Evolutionary conservation across 2,329 filamentous ascomycete genomes (phyloP).

Genomic region (Nectriaceae sp.): DNA sequence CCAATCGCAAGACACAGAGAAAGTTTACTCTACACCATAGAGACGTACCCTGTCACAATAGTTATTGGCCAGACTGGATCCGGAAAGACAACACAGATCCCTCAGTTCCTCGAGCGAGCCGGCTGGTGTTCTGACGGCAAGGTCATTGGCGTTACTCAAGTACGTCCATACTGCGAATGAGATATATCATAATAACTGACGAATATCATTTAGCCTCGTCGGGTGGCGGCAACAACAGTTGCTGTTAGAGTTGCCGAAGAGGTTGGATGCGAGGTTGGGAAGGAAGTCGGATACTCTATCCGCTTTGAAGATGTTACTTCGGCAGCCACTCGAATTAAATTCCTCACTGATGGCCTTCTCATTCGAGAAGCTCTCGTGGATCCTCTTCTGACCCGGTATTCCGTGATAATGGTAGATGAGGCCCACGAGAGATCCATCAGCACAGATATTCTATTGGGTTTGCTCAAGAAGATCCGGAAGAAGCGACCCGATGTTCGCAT

Average conservation of each 20-base stretch:
- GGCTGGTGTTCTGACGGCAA: conserved; percentile 89
- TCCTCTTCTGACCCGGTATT: conserved; percentile 86
- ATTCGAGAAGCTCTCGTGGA: conserved; percentile 92
- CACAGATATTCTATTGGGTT: conserved; percentile 85
- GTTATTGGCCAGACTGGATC: conserved; percentile 93
- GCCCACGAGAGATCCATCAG: conserved; percentile 93
- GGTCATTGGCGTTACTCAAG: conserved; percentile 86
- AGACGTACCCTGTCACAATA: conserved; percentile 81
- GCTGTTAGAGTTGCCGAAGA: conserved; percentile 89
- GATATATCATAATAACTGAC: conserved; percentile 14
- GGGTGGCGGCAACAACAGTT: conserved; percentile 89
- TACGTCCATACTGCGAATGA: conserved; percentile 41
- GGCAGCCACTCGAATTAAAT: conserved; percentile 84
- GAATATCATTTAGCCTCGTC: conserved; percentile 66
- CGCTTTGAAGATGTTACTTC: conserved; percentile 91
- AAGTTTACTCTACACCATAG: conserved; percentile 80
- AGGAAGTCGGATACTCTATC: conserved; percentile 92
- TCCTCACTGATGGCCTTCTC: conserved; percentile 89
- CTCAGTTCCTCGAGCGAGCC: conserved; percentile 83
- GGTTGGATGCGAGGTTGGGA: conserved; percentile 79
- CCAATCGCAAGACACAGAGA: conserved; percentile 85
- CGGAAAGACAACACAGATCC: conserved; percentile 94
- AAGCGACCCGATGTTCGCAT: conserved; percentile 81
- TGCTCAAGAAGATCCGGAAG: conserved; percentile 87
- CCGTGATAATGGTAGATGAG: conserved; percentile 96